Percentiles rank a stretch among this genome's conserved stretches.
Conservation (phyloP, 2,329 filamentous ascomycete genomes). For the Aphanoascus verrucosus region DNA sequence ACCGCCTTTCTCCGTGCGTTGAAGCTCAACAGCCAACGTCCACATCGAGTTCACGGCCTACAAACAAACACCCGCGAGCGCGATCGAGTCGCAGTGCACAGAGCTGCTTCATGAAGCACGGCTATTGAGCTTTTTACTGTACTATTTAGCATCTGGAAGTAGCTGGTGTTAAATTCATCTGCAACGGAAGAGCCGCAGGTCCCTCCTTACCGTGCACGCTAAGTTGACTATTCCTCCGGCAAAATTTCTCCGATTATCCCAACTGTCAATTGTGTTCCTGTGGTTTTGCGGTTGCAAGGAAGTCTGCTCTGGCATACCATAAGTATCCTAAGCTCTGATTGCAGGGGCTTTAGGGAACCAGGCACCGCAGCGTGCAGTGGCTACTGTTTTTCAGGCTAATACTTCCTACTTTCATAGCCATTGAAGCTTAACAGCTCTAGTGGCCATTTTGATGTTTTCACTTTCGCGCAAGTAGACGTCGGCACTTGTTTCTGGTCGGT, state of each 20-base stretch:
- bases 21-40: no score
- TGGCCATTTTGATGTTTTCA: background rate
- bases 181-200: background rate
- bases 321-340: background rate
- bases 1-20: background rate
- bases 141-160: background rate
- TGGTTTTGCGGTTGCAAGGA: constrained; percentile 12
- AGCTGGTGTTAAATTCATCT: background rate
- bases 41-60: background rate
- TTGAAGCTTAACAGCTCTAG: background rate
- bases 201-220: background rate
- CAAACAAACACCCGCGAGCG: background rate
- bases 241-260: background rate
- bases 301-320: background rate
- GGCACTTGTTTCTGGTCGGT: background rate
- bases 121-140: background rate
- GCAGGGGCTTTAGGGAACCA: background rate
- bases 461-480: background rate
- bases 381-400: background rate
- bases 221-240: background rate
- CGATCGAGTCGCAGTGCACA: background rate
- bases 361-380: background rate
- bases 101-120: background rate
- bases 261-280: constrained; percentile 3
- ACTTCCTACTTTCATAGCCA: background rate